Conservation (phyloP, 768 basidiomycete genomes). For the Suillus decipiens region DNA sequence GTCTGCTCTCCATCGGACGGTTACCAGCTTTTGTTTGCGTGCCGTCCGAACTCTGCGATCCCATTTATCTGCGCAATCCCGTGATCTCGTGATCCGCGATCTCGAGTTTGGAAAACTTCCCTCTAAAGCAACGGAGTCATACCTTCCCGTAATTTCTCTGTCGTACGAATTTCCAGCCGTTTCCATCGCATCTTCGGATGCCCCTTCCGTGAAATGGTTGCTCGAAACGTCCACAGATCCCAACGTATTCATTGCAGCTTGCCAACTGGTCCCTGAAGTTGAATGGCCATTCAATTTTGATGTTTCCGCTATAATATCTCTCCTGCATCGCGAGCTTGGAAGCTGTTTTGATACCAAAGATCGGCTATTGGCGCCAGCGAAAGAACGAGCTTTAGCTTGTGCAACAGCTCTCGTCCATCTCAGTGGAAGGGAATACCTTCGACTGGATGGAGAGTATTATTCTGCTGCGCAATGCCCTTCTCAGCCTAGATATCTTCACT, state of each 20-base stretch:
- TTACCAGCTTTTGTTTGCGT: neutral
- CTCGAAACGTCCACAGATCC: constrained; percentile 22
- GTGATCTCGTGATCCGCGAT: neutral
- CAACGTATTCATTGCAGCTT: constrained; percentile 14
- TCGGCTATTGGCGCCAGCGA: constrained; percentile 4
- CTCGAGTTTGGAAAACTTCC: constrained; percentile 5
- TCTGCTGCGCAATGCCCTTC: constrained; percentile 8
- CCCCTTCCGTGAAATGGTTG: constrained; percentile 19
- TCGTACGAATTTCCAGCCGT: constrained; percentile 1
- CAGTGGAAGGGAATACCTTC: constrained; percentile 10
- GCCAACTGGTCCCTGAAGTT: constrained; percentile 15
- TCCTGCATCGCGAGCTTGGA: constrained; percentile 9
- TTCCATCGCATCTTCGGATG: constrained; percentile 9
- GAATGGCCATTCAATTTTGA: constrained; percentile 18
- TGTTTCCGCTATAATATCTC: constrained; percentile 13
- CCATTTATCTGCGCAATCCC: neutral
- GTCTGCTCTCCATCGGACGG: neutral
- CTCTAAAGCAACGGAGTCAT: neutral
- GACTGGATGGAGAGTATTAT: constrained; percentile 6
- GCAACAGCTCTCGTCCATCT: constrained; percentile 17
- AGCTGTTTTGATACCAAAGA: constrained; percentile 15
- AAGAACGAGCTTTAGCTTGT: constrained; percentile 15
- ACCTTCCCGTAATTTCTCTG: constrained; percentile 4
- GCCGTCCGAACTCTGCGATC: neutral
- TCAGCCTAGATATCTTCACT: constrained; percentile 9